phyloP scores from a whole-genome alignment of 116 monocot species.

The Cymodocea nodosa region DNA sequence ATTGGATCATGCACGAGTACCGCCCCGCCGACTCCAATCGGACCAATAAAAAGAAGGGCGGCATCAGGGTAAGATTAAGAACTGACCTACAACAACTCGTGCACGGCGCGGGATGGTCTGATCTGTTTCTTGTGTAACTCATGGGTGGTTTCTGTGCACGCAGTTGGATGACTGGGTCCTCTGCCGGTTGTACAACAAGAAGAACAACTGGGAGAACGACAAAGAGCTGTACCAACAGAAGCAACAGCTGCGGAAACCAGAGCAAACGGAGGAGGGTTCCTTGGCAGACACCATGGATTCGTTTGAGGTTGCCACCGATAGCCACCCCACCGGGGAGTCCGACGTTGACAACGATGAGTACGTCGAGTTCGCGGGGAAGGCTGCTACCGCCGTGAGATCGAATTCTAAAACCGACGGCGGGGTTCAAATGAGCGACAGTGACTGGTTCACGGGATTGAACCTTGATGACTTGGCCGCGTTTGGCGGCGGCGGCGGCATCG shows the following conservation, averaged over 20 bases:
- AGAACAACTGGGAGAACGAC: conserved; percentile 60
- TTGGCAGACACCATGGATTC: conserved; percentile 23
- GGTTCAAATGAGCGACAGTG: conserved; percentile 8
- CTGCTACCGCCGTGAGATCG: neutral
- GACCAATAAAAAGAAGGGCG: conserved; percentile 22
- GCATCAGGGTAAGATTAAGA: conserved; percentile 5
- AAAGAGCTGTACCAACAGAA: conserved; percentile 20
- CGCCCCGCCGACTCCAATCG: conserved; percentile 19
- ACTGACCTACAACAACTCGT: no score
- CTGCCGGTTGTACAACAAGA: conserved; percentile 84
- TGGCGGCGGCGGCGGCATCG: neutral
- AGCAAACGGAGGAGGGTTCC: conserved; percentile 11
- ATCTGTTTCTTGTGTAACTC: neutral
- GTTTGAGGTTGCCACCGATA: conserved; percentile 14
- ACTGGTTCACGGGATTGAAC: conserved; percentile 51
- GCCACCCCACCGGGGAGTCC: conserved; percentile 29
- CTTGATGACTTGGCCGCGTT: conserved; percentile 38
- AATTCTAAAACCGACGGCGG: neutral
- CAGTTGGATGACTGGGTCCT: conserved; percentile 94
- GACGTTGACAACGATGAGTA: conserved; percentile 27
- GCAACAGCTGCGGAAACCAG: conserved; percentile 1
- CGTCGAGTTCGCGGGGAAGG: conserved; percentile 4
- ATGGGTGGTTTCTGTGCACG: neutral
- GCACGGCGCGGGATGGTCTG: no score
- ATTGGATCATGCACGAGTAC: conserved; percentile 78